These are phyloP conservation scores for Pseudopyricularia cyperi DNA, from an alignment of 2,329 filamentous ascomycete species.

Conservation along the genomic window DNA sequence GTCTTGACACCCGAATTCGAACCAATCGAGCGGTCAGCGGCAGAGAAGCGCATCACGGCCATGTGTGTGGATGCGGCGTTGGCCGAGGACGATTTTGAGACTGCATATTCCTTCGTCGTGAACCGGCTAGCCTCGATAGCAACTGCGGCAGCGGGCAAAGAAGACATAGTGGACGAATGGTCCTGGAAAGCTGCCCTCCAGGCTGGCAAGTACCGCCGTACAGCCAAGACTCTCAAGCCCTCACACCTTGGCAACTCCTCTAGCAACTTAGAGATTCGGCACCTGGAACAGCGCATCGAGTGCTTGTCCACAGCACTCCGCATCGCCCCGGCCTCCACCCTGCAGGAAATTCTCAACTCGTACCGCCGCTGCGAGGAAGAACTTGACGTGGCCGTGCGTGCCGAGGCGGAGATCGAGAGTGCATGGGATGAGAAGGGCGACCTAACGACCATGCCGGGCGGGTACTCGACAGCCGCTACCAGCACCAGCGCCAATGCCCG, in stretches of 20 bases:
- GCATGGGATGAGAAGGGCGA: slow-evolving; percentile 58
- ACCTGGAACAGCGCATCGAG: slow-evolving; percentile 71
- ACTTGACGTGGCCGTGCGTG: slow-evolving; percentile 50
- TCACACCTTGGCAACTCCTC: slow-evolving; percentile 37
- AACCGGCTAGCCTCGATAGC: slow-evolving; percentile 38
- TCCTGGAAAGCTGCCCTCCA: slow-evolving; percentile 69
- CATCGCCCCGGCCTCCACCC: slow-evolving; percentile 54
- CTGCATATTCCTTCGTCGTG: slow-evolving; percentile 71
- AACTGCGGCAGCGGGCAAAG: slow-evolving; percentile 3
- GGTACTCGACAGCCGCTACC: slow-evolving; percentile 3
- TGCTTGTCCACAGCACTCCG: slow-evolving; percentile 64
- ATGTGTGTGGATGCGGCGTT: slow-evolving; percentile 73
- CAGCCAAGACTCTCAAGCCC: slow-evolving; percentile 35
- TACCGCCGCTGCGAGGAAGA: slow-evolving; percentile 72
- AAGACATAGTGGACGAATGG: slow-evolving; percentile 39
- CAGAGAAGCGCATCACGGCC: slow-evolving; percentile 56
- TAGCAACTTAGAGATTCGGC: slow-evolving; percentile 50
- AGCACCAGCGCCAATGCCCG: slow-evolving; percentile 5
- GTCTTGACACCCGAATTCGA: slow-evolving; percentile 13
- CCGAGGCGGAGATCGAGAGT: slow-evolving; percentile 55
- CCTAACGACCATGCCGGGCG: slow-evolving; percentile 34
- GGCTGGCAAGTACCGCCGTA: slow-evolving; percentile 61
- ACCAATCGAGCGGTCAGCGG: slow-evolving; percentile 18
- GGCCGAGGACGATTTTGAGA: slow-evolving; percentile 70
- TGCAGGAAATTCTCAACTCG: slow-evolving; percentile 62